A percentile compares a stretch with the other conserved stretches of the same genome.
These are phyloP conservation scores for Tephrocybe sp. DNA, from an alignment of 768 basidiomycete species.

Conservation along the genomic window DNA sequence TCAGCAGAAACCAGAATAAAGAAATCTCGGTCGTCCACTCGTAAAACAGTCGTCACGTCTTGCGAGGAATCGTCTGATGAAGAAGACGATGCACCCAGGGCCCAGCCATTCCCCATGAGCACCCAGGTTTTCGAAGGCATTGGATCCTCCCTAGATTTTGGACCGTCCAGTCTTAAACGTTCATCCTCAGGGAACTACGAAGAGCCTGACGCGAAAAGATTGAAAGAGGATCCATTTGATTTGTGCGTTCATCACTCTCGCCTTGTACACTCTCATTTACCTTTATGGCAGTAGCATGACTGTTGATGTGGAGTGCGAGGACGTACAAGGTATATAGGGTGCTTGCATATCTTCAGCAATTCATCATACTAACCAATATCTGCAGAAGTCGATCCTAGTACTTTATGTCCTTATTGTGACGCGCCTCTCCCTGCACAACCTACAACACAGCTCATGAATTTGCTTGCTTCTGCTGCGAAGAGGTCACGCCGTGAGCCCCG, in stretches of 20 bases:
- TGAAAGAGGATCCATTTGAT: constrained; percentile 22
- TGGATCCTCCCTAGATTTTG: constrained; percentile 14
- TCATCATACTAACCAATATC: constrained; percentile 19
- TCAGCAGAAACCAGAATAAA: background rate
- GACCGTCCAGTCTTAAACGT: constrained; percentile 16
- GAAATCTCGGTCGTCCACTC: background rate
- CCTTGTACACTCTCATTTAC: background rate
- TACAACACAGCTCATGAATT: constrained; percentile 52
- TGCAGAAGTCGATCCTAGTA: constrained; percentile 56
- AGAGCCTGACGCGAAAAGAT: constrained; percentile 28
- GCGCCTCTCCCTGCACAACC: constrained; percentile 59
- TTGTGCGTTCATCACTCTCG: constrained; percentile 10
- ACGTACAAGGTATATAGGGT: constrained; percentile 41
- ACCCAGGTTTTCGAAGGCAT: constrained; percentile 41
- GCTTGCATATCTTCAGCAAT: constrained; percentile 16
- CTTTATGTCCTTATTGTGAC: constrained; percentile 82
- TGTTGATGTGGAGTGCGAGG: constrained; percentile 11
- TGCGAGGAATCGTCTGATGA: constrained; percentile 5
- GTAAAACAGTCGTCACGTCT: no score
- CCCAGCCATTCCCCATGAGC: constrained; percentile 48
- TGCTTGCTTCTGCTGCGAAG: constrained; percentile 49
- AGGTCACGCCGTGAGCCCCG: constrained; percentile 64
- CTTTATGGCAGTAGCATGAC: background rate
- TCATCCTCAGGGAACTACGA: constrained; percentile 31
- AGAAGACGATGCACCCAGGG: constrained; percentile 2